Evolutionary conservation across 805 yeast species (phyloP), one percentile per base, ranked within the genome.

Genomic region (Pichia insulana): DNA sequence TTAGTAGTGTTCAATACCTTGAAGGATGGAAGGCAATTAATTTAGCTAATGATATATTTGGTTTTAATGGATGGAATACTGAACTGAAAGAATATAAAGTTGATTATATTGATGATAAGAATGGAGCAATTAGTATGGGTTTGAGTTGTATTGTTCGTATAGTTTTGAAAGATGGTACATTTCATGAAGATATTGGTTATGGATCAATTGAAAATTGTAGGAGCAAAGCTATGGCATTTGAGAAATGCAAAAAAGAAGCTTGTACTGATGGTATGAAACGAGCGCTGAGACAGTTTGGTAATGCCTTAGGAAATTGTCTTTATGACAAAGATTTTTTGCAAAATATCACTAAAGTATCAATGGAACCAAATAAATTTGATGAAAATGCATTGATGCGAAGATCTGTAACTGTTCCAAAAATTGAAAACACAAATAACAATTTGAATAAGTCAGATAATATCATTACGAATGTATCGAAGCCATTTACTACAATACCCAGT

Each of bases 1-100:
- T 83, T 12, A 70, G 69, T 36, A 68, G 73, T 42, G 84, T 84
- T 4, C 77, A 83, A 2, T 83, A 84, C 52, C 70, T 84, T 33
- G 92, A 83, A 59, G 95, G 94, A 1, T 83, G 90, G 88, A 80
- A 76, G 55, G 90, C 85, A 2, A 71, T 84, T 31, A 81, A 81
- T 54, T 59, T 84, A 37, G 94, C 95, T 12, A 84, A 84, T 54
- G 82, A 80, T 51, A 78, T 84, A 3, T 83, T 84, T 68, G 94
- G 94, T 0, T 83, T 80, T 52, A 78, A 83, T 54, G 92, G 92
- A 1, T 84, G 95, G 95, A 69, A 71, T 50, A 78, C 88, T 0
- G 90, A 83, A 52, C 71, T 84, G 5, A 74, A 75, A 45, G 69
- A 68, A 34, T 72, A 78, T 13, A 77, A 73, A 25, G 81, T 83